Evolutionary conservation across 108 stramenopile genomes (phyloP), one percentile per base, ranked within the genome.

Genomic region (Nannochloropsis gaditana): DNA sequence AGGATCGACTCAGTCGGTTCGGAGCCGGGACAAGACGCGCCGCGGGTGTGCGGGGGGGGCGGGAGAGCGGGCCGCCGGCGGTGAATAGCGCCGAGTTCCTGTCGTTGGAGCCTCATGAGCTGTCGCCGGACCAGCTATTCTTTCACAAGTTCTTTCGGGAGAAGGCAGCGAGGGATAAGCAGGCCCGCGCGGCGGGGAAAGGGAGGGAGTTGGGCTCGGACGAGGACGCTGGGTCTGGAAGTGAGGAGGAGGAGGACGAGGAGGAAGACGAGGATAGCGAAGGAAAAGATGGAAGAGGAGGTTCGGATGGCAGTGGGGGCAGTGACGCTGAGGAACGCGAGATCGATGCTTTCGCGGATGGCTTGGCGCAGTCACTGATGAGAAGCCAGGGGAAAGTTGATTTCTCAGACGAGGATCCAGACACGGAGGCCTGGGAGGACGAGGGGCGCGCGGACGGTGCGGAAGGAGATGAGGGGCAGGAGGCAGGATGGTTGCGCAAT

Each of bases 351-450:
- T 99, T 95, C 87, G 97, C 96, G 43, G 92, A 95, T 59, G 84
- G 91, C 43, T 92, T 98, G 43, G 98, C 97, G 10, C 90, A 93
- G 86, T 93, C 93, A 79, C 85, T 99, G 15, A 94, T 98, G 94
- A 91, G 93, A 83, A 91, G 92, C 43, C 89, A 93, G 83, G 95
- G 92, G 41, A 92, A 90, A 43, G 94, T 87, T 5, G 93, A 94
- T 82, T 88, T 92, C 59, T 96, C 96, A 47, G 95, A 95, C 80
- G 96, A 96, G 86, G 95, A 95, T 87, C 94, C 93, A n/a, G 95
- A 96, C 86, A 94, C 94, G 92, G 95, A 93, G 41, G 95, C 88
- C 79, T 96, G 95, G 95, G 92, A 90, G 86, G 94, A 95, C 85
- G 87, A 93, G 83, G 92, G 92, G 19, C 43, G 81, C 85, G 80